A percentile compares a stretch with the other conserved stretches of the same genome.
These are phyloP conservation scores for Entrophospora sp. DNA, from an alignment of 192 early-diverging fungal species.

Conservation along the genomic window DNA sequence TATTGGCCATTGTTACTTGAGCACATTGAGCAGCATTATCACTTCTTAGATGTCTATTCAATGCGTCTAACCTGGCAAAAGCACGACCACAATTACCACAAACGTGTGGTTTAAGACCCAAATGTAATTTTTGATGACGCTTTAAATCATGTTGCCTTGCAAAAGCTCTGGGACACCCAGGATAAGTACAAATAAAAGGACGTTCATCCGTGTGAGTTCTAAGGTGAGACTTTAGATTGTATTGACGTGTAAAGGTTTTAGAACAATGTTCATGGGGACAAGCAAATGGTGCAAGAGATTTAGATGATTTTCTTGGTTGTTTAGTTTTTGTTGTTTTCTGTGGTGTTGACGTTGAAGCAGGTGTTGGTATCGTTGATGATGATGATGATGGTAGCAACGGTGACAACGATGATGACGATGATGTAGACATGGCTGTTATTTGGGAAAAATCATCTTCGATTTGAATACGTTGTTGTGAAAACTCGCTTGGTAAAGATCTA, in stretches of 20 bases:
- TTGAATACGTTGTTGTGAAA: conserved; percentile 13
- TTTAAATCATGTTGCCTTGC: conserved; percentile 88
- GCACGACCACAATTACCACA: conserved; percentile 68
- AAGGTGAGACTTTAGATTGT: conserved; percentile 70
- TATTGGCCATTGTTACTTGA: conserved; percentile 30
- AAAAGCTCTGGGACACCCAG: conserved; percentile 68
- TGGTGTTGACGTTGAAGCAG: neutral
- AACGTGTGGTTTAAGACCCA: conserved; percentile 66
- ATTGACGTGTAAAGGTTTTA: conserved; percentile 63
- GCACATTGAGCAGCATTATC: conserved; percentile 50
- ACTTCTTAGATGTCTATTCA: conserved; percentile 64
- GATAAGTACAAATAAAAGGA: conserved; percentile 59
- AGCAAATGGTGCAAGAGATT: conserved; percentile 16
- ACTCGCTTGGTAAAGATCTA: neutral
- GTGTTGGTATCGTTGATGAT: neutral
- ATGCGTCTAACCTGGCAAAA: conserved; percentile 75
- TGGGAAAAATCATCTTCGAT: too few relatives aligned
- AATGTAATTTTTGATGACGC: conserved; percentile 73
- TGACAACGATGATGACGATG: neutral
- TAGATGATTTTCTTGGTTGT: conserved; percentile 4
- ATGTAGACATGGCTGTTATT: too few relatives aligned
- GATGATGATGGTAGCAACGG: too few relatives aligned
- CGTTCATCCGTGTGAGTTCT: conserved; percentile 68
- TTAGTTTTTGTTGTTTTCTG: neutral
- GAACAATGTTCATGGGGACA: conserved; percentile 47